A percentile compares a stretch with the other conserved stretches of the same genome.
These are phyloP conservation scores for Trichoderma lentiforme DNA, from an alignment of 2,329 filamentous ascomycete species.

Conservation along the genomic window DNA sequence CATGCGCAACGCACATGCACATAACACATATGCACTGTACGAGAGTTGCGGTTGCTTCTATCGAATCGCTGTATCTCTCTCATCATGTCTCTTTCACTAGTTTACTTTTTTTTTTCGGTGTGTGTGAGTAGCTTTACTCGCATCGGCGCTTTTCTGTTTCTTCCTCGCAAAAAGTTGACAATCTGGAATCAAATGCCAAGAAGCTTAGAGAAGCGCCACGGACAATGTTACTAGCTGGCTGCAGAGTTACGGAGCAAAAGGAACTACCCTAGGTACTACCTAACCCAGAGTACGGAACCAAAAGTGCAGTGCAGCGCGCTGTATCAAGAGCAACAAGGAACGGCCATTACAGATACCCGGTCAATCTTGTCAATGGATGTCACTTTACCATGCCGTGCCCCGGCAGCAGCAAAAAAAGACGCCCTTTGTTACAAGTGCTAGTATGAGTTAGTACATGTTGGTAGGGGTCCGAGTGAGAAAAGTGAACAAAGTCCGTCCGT, in stretches of 20 bases:
- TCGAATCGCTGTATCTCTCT: background rate
- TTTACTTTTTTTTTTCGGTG: background rate
- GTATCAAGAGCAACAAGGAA: background rate
- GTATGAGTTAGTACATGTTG: background rate
- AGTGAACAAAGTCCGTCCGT: background rate
- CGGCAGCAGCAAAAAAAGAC: background rate
- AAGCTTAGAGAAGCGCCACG: background rate
- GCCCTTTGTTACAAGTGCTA: background rate
- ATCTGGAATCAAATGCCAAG: background rate
- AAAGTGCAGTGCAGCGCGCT: background rate
- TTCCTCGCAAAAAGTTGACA: slow-evolving; percentile 4
- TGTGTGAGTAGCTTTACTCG: background rate
- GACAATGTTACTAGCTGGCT: background rate
- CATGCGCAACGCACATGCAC: background rate
- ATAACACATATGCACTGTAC: background rate
- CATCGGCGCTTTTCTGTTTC: background rate
- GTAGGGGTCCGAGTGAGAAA: background rate
- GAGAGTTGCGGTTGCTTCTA: background rate
- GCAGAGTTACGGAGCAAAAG: background rate
- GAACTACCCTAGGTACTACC: background rate
- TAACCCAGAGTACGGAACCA: background rate
- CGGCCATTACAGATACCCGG: background rate
- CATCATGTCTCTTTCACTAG: background rate
- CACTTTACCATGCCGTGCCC: background rate
- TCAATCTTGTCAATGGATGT: background rate